Percentiles rank a stretch among this genome's conserved stretches.
These are phyloP conservation scores for Helicostylum pulchrum DNA, from an alignment of 192 early-diverging fungal genomes.

Conservation along the genomic window DNA sequence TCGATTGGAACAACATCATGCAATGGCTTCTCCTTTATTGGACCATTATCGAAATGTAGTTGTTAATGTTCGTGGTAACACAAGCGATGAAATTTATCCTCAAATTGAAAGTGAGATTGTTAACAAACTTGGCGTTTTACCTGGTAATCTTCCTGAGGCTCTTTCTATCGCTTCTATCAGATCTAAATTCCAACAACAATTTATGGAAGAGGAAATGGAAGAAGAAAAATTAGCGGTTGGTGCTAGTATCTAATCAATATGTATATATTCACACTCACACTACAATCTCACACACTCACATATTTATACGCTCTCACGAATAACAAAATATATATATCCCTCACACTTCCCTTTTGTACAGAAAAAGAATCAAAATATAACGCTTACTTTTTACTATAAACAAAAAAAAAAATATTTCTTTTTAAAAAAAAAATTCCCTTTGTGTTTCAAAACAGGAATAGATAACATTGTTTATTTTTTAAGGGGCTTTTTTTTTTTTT, in stretches of 20 bases:
- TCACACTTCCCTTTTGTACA: too few relatives aligned
- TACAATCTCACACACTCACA: background rate
- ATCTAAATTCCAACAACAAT: background rate
- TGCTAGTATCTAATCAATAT: conserved; percentile 12
- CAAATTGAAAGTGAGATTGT: conserved; percentile 61
- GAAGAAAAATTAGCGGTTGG: conserved; percentile 5
- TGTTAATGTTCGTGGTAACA: conserved; percentile 61
- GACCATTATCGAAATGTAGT: conserved; percentile 82
- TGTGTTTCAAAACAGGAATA: too few relatives aligned
- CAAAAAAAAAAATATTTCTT: too few relatives aligned
- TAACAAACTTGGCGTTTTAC: conserved; percentile 31
- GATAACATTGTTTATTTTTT: too few relatives aligned
- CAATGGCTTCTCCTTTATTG: conserved; percentile 76
- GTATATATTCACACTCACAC: background rate
- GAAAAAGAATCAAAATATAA: too few relatives aligned
- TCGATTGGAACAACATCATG: conserved; percentile 74
- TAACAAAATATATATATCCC: too few relatives aligned
- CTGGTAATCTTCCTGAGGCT: background rate
- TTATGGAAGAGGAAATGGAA: too few relatives aligned
- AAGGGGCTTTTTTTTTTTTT: background rate
- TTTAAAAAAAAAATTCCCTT: too few relatives aligned
- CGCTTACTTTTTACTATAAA: too few relatives aligned
- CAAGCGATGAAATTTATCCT: conserved; percentile 92
- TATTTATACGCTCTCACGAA: background rate
- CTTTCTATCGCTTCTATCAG: conserved; percentile 7